Percentiles rank a stretch among this genome's conserved stretches.
Evolutionary conservation across 192 early-diverging fungal species (phyloP).

Genomic region (Funneliformis mosseae): DNA sequence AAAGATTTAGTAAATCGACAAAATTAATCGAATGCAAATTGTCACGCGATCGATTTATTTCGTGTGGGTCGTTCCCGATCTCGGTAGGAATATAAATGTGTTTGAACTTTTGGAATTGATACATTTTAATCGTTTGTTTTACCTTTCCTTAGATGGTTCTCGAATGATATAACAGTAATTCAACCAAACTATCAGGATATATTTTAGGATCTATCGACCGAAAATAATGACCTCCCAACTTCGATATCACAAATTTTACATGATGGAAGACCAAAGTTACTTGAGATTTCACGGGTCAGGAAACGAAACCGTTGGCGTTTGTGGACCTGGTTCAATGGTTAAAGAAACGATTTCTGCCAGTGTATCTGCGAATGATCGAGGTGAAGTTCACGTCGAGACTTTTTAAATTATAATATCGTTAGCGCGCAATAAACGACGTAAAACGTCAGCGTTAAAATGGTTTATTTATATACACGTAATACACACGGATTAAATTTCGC

Average conservation of each 20-base stretch:
- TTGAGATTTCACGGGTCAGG: no score
- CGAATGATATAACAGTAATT: not conserved
- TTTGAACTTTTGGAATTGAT: no score
- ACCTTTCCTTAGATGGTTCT: constrained; percentile 8
- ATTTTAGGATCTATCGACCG: not conserved
- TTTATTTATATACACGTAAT: no score
- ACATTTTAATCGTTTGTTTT: no score
- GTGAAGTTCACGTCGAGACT: constrained; percentile 39
- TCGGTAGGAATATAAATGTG: not conserved
- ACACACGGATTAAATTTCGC: no score
- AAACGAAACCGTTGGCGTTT: constrained; percentile 37
- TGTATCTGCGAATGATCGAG: constrained; percentile 3
- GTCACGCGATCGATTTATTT: constrained; percentile 41
- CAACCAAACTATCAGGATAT: not conserved
- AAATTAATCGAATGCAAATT: constrained; percentile 32
- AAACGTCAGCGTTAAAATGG: no score
- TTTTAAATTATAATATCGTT: constrained; percentile 39
- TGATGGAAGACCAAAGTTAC: constrained; percentile 35
- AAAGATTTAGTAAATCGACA: constrained; percentile 44
- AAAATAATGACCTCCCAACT: not conserved
- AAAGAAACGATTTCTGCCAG: constrained; percentile 32
- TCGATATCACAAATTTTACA: not conserved
- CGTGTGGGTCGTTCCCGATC: constrained; percentile 40
- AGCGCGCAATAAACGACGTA: no score
- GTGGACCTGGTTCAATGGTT: constrained; percentile 41